Evolutionary conservation across 1,139 yeast species (phyloP).

Genomic region (Insectozyma bohioensis): DNA sequence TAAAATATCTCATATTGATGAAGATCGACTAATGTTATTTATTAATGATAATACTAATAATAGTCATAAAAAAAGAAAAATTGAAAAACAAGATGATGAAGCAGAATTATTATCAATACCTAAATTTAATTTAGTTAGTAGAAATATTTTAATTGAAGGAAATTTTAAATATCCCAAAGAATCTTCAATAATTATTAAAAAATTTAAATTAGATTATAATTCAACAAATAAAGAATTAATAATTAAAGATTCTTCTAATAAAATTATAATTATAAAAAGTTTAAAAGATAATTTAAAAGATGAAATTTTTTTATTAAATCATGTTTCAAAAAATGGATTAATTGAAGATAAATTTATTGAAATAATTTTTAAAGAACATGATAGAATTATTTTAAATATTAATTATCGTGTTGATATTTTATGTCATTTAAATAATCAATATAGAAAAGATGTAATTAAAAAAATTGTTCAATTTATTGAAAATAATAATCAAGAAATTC

Average conservation of each 20-base stretch:
- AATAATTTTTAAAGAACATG: constrained; percentile 8
- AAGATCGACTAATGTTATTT: not conserved
- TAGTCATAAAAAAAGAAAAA: constrained; percentile 1
- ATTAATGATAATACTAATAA: no score
- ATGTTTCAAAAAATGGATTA: constrained; percentile 8
- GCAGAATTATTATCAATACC: no score
- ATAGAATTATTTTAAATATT: constrained; percentile 10
- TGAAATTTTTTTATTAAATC: constrained; percentile 10
- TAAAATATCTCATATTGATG: no score
- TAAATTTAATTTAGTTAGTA: constrained; percentile 1
- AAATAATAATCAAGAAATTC: not conserved
- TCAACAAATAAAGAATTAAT: no score
- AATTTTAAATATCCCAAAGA: no score
- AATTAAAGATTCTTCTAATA: no score
- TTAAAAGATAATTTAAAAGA: no score
- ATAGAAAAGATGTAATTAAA: constrained; percentile 7
- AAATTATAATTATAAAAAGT: no score
- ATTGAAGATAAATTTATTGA: constrained; percentile 3
- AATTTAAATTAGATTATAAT: no score
- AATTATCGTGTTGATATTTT: constrained; percentile 9
- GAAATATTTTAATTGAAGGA: no score
- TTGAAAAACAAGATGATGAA: not conserved
- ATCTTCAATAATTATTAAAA: no score
- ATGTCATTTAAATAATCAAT: constrained; percentile 8
- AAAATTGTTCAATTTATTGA: constrained; percentile 4